Percentiles rank a stretch among this genome's conserved stretches.
These are phyloP conservation scores for Dillenia turbinata DNA, from an alignment of 164 flowering plant species.

Conservation along the genomic window DNA sequence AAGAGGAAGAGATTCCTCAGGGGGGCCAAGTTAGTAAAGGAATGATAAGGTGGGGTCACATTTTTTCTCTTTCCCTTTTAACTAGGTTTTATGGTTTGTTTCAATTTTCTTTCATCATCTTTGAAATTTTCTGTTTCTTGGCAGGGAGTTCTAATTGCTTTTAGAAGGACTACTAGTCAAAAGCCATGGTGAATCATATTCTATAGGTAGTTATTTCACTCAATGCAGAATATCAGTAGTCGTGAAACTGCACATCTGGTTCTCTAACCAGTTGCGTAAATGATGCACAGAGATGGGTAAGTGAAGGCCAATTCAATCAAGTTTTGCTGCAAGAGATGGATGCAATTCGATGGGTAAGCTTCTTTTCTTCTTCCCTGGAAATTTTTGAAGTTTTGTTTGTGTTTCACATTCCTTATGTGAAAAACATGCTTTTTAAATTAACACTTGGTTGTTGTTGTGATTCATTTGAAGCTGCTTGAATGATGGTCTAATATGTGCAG, in stretches of 20 bases:
- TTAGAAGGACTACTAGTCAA: constrained; percentile 33
- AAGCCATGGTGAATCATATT: constrained; percentile 78
- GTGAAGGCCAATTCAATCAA: constrained; percentile 76
- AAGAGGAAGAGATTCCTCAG: constrained; percentile 27
- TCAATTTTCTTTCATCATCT: background rate
- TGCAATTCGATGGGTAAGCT: constrained; percentile 48
- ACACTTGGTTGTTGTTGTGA: too few relatives aligned
- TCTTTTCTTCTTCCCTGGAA: too few relatives aligned
- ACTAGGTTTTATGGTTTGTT: background rate
- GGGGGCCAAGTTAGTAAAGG: constrained; percentile 45
- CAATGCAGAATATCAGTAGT: too few relatives aligned
- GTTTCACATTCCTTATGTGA: too few relatives aligned
- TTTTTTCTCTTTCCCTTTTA: background rate
- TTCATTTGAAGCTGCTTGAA: too few relatives aligned
- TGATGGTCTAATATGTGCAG: too few relatives aligned
- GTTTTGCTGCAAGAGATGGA: constrained; percentile 56
- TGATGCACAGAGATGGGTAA: constrained; percentile 66
- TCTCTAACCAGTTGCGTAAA: background rate
- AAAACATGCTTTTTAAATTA: too few relatives aligned
- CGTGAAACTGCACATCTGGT: background rate
- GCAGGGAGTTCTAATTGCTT: constrained; percentile 41
- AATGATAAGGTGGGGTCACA: constrained; percentile 54
- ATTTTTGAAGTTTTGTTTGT: too few relatives aligned
- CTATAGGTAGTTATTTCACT: constrained; percentile 42
- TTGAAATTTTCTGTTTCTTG: background rate